A percentile compares a stretch with the other conserved stretches of the same genome.
Evolutionary conservation across 306 rosid species (phyloP).

Genomic region (Cajanus cajan): DNA sequence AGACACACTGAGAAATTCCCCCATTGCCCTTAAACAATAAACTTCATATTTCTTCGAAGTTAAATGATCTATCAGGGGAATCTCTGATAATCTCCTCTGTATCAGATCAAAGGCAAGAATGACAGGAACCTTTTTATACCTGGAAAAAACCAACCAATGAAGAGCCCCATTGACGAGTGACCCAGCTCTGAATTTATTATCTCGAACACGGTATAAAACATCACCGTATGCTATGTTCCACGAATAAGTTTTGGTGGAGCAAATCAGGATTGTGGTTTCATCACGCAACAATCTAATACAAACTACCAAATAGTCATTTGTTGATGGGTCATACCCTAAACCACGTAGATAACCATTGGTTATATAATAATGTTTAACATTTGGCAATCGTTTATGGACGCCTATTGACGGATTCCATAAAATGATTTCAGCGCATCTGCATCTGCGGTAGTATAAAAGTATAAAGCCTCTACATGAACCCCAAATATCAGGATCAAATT

Average conservation of each 20-base stretch:
- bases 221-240: not conserved
- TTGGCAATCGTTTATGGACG: not conserved
- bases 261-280: not conserved
- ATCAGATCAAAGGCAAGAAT: slow-evolving; percentile 2
- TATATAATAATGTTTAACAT: no score
- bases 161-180: not conserved
- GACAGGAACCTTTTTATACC: not conserved
- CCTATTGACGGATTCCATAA: not conserved
- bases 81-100: not conserved
- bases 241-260: slow-evolving; percentile 6
- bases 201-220: not conserved
- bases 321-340: not conserved
- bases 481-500: not conserved
- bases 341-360: not conserved
- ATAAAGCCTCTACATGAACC: not conserved
- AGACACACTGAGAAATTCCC: slow-evolving; percentile 5
- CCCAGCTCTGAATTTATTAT: not conserved
- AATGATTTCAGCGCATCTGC: not conserved
- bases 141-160: slow-evolving; percentile 12
- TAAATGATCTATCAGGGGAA: not conserved
- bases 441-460: not conserved
- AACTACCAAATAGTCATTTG: not conserved
- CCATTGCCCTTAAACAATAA: not conserved
- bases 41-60: not conserved
- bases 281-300: not conserved